These are phyloP conservation scores for Colletotrichum australisinense DNA, from an alignment of 2,329 filamentous ascomycete species.

Conservation along the genomic window DNA sequence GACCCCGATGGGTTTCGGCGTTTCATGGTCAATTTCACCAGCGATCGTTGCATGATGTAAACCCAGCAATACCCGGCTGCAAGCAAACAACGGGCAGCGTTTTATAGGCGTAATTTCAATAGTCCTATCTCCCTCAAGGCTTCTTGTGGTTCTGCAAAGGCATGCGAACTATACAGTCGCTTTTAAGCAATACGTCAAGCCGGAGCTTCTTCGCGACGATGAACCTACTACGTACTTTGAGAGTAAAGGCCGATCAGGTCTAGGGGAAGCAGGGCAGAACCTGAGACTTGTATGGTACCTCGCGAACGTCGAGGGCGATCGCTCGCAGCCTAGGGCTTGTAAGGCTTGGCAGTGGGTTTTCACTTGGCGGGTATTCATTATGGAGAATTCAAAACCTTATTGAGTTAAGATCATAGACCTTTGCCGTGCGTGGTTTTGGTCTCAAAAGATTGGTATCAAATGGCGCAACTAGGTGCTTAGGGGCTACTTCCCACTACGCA, in stretches of 20 bases:
- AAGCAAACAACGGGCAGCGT: not conserved
- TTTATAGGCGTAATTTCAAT: not conserved
- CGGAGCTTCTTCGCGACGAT: not conserved
- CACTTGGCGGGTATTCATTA: not conserved
- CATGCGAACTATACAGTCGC: not conserved
- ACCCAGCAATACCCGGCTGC: slow-evolving; percentile 20
- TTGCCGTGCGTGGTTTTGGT: slow-evolving; percentile 2
- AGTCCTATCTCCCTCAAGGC: not conserved
- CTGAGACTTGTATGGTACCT: not conserved
- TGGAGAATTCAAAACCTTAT: not conserved
- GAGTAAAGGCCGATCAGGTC: no score
- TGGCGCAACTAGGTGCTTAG: slow-evolving; percentile 4
- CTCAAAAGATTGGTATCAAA: slow-evolving; percentile 33
- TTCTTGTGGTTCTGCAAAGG: not conserved
- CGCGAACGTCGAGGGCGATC: not conserved
- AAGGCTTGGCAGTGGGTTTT: not conserved
- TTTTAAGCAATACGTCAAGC: not conserved
- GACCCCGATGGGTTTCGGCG: slow-evolving; percentile 7
- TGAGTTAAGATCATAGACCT: slow-evolving; percentile 13
- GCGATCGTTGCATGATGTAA: not conserved
- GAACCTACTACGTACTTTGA: no score
- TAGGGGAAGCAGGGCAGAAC: not conserved
- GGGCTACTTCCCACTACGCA: not conserved
- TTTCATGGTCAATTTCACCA: not conserved
- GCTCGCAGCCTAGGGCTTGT: not conserved